Conservation (phyloP, 371 early-diverging fungal genomes). For the Saksenaea vasiformis region DNA sequence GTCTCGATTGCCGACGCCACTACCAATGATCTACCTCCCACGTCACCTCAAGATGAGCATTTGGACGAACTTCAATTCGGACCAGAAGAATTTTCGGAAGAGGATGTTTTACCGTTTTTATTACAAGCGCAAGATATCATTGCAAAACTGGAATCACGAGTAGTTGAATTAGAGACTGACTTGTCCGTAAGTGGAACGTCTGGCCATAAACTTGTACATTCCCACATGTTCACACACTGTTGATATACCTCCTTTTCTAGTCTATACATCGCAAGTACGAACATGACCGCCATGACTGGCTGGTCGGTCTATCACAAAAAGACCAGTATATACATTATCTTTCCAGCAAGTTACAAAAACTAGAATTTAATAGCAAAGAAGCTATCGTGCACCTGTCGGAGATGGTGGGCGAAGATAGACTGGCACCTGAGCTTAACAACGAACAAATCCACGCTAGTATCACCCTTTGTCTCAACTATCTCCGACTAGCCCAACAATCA, state of each 20-base stretch:
- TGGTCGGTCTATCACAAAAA: slow-evolving; percentile 57
- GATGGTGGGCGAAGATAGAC: slow-evolving; percentile 15
- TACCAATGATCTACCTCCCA: slow-evolving; percentile 3
- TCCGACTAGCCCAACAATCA: slow-evolving; percentile 44
- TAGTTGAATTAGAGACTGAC: slow-evolving; percentile 55
- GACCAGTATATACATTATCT: slow-evolving; percentile 56
- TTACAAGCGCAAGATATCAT: slow-evolving; percentile 61
- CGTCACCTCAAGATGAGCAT: slow-evolving; percentile 10
- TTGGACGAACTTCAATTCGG: slow-evolving; percentile 16
- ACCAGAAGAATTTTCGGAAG: slow-evolving; percentile 38
- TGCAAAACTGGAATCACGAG: slow-evolving; percentile 54
- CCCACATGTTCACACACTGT: background rate
- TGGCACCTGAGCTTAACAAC: slow-evolving; percentile 5
- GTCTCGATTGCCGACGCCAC: slow-evolving; percentile 1
- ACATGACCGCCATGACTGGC: slow-evolving; percentile 56
- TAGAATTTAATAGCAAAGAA: slow-evolving; percentile 57
- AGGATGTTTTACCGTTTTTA: slow-evolving; percentile 55
- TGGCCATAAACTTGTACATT: background rate
- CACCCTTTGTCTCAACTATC: slow-evolving; percentile 45
- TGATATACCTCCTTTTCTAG: slow-evolving; percentile 19
- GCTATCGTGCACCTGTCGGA: slow-evolving; percentile 52
- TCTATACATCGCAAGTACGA: slow-evolving; percentile 57
- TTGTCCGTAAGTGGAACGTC: slow-evolving; percentile 39
- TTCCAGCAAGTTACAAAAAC: slow-evolving; percentile 47
- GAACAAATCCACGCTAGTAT: slow-evolving; percentile 35